Conservation (phyloP, 1,284 basidiomycete genomes). For the Exobasidium rhododendri region DNA sequence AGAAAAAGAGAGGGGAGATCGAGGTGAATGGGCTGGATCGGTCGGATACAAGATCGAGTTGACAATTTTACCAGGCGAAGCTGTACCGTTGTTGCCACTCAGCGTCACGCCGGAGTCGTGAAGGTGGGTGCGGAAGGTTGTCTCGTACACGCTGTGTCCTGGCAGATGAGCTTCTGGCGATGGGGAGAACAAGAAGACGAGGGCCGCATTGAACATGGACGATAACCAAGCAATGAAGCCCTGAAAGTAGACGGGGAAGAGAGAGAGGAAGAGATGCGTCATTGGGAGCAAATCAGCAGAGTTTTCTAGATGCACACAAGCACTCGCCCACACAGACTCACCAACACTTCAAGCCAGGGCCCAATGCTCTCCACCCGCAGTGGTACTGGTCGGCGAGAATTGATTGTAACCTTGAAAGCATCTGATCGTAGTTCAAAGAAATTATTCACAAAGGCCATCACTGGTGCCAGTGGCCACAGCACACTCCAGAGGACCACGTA, state of each 20-base stretch:
- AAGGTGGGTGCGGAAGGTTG: constrained; percentile 35
- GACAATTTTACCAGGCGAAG: constrained; percentile 1
- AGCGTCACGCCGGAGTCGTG: constrained; percentile 16
- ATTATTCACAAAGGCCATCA: constrained; percentile 65
- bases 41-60: constrained; percentile 3
- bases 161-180: constrained; percentile 19
- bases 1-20: constrained; percentile 29
- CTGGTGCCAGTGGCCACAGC: constrained; percentile 83
- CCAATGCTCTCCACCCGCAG: constrained; percentile 84
- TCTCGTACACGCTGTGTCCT: constrained; percentile 33
- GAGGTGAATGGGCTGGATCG: constrained; percentile 10
- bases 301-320: too few relatives aligned
- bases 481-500: constrained; percentile 59
- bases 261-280: constrained; percentile 1
- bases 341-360: constrained; percentile 82
- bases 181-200: constrained; percentile 45
- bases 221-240: constrained; percentile 37
- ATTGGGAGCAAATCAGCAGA: too few relatives aligned
- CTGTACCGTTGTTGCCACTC: neutral
- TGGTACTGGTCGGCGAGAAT: constrained; percentile 79
- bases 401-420: constrained; percentile 88
- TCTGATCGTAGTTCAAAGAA: constrained; percentile 87
- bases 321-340: too few relatives aligned
- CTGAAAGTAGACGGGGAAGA: neutral
- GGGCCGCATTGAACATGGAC: constrained; percentile 38